Percentiles rank a stretch among this genome's conserved stretches.
phyloP scores from a whole-genome alignment of 2,329 filamentous ascomycete genomes.

The Neonectria neomacrospora region DNA sequence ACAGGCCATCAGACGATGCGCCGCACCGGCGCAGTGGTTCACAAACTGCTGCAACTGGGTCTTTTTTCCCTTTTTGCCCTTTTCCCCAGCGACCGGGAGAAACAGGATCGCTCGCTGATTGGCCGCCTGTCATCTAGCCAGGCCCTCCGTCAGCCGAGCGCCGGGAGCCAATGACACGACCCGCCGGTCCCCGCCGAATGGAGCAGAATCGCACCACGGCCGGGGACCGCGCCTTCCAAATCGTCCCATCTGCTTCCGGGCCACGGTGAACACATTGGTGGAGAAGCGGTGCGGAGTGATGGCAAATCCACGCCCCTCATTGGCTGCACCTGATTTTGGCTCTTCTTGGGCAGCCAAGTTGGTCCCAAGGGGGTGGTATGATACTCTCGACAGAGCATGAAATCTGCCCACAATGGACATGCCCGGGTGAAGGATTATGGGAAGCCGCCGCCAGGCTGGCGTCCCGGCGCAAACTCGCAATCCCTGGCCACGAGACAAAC shows the following conservation, averaged over 20 bases:
- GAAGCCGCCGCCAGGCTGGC: conserved; percentile 38
- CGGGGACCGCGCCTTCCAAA: conserved; percentile 32
- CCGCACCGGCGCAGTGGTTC: conserved; percentile 15
- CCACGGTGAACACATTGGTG: conserved; percentile 22
- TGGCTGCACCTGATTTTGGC: conserved; percentile 27
- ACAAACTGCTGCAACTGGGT: conserved; percentile 2
- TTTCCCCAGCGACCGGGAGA: conserved; percentile 34
- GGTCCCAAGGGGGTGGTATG: conserved; percentile 37
- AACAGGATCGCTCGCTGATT: conserved; percentile 34
- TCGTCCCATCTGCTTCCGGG: conserved; percentile 40
- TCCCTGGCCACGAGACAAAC: conserved; percentile 18
- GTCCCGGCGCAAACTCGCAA: conserved; percentile 31
- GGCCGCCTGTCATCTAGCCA: conserved; percentile 13
- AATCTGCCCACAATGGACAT: conserved; percentile 46
- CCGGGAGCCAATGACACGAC: conserved; percentile 38
- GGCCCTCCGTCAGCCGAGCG: conserved; percentile 27
- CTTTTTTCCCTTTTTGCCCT: neutral
- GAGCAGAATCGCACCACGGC: conserved; percentile 44
- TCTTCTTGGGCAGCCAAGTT: conserved; percentile 28
- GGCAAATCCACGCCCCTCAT: conserved; percentile 13
- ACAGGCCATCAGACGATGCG: conserved; percentile 34
- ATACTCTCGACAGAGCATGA: conserved; percentile 39
- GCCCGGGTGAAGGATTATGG: conserved; percentile 36
- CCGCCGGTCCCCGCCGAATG: conserved; percentile 42
- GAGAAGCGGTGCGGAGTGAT: conserved; percentile 39